A percentile compares a stretch with the other conserved stretches of the same genome.
These are phyloP conservation scores for Glomus cerebriforme DNA, from an alignment of 192 early-diverging fungal species.

Conservation along the genomic window DNA sequence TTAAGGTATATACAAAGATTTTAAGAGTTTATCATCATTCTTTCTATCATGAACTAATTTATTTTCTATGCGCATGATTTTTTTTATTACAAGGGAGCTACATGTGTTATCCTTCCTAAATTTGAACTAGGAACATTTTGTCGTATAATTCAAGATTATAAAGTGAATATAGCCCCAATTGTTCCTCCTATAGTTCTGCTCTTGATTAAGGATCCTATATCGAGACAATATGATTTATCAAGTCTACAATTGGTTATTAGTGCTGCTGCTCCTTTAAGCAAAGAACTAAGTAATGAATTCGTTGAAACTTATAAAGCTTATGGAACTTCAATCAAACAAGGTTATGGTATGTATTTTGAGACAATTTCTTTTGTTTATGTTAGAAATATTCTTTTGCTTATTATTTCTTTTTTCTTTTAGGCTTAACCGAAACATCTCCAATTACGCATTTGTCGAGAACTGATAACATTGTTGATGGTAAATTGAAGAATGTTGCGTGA, in stretches of 20 bases:
- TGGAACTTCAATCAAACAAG: conserved; percentile 50
- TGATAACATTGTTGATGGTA: conserved; percentile 37
- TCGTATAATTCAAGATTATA: conserved; percentile 54
- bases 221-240: conserved; percentile 64
- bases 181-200: conserved; percentile 72
- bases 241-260: conserved; percentile 51
- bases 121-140: conserved; percentile 64
- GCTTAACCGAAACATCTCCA: conserved; percentile 64
- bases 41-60: not conserved
- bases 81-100: conserved; percentile 47
- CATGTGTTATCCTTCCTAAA: conserved; percentile 61
- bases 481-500: not conserved
- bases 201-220: conserved; percentile 64
- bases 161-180: conserved; percentile 40
- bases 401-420: not conserved
- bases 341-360: conserved; percentile 60
- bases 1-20: not conserved
- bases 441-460: conserved; percentile 45
- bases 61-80: conserved; percentile 31
- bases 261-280: conserved; percentile 69
- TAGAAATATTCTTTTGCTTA: conserved; percentile 25
- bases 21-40: not conserved
- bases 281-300: conserved; percentile 42
- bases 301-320: conserved; percentile 33
- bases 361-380: not conserved